Evolutionary conservation across 2,329 filamentous ascomycete species (phyloP).

Genomic region (Pestalotiopsis sp.): DNA sequence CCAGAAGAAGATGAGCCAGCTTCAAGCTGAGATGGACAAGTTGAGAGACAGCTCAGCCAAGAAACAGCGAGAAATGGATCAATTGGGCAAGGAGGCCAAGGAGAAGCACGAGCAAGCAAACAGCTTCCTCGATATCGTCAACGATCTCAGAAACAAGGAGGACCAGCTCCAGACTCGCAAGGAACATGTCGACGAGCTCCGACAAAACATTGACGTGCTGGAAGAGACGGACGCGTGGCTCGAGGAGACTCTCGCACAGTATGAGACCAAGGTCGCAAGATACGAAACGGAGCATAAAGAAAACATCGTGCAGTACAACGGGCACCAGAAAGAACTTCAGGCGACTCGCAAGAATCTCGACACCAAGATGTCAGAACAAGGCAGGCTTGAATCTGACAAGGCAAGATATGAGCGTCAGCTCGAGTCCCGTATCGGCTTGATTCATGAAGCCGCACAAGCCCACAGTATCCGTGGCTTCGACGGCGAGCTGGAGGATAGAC

Average conservation of each 20-base stretch:
- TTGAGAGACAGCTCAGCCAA: slow-evolving; percentile 61
- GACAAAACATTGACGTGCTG: slow-evolving; percentile 74
- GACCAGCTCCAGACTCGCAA: slow-evolving; percentile 73
- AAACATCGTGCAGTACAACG: slow-evolving; percentile 65
- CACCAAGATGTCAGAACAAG: slow-evolving; percentile 64
- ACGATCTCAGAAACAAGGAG: slow-evolving; percentile 74
- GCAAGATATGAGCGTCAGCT: slow-evolving; percentile 84
- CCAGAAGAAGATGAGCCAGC: slow-evolving; percentile 64
- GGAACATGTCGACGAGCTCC: slow-evolving; percentile 70
- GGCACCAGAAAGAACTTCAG: slow-evolving; percentile 58
- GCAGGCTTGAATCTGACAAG: slow-evolving; percentile 83
- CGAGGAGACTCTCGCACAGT: slow-evolving; percentile 71
- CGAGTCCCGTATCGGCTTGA: slow-evolving; percentile 68
- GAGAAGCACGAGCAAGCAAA: slow-evolving; percentile 75
- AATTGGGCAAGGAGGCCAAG: slow-evolving; percentile 58
- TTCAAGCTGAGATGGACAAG: slow-evolving; percentile 68
- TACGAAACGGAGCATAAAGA: slow-evolving; percentile 66
- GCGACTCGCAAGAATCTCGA: slow-evolving; percentile 49
- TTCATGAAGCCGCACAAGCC: slow-evolving; percentile 75
- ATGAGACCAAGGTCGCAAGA: slow-evolving; percentile 72
- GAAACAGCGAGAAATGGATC: slow-evolving; percentile 62
- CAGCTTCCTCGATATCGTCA: slow-evolving; percentile 73
- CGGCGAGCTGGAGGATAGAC: slow-evolving; percentile 71
- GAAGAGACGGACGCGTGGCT: slow-evolving; percentile 78
- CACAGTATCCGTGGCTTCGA: slow-evolving; percentile 88